phyloP scores from a whole-genome alignment of 257 asterid species.

The Nicotiana knightiana region DNA sequence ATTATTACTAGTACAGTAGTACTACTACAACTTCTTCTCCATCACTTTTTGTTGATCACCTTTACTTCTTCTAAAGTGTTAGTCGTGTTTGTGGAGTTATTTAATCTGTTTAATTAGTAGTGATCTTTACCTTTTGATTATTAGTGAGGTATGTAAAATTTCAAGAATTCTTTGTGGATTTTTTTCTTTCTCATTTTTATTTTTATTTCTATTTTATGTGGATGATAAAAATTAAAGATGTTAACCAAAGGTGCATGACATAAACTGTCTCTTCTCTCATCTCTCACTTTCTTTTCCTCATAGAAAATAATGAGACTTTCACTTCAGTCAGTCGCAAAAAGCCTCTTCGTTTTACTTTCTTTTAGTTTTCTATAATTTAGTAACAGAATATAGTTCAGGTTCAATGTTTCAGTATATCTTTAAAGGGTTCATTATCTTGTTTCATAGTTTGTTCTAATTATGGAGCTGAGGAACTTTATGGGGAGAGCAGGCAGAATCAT shows the following conservation, averaged over 20 bases:
- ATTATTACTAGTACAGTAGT: neutral
- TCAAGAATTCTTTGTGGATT: slow-evolving; percentile 26
- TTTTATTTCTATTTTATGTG: slow-evolving; percentile 3
- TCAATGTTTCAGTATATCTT: neutral
- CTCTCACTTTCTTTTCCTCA: neutral
- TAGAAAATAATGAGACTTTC: slow-evolving; percentile 22
- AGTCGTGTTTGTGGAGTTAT: slow-evolving; percentile 17
- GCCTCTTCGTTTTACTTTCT: neutral
- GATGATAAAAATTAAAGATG: neutral
- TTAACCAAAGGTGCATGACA: neutral
- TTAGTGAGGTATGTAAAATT: slow-evolving; percentile 28
- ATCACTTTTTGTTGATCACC: neutral
- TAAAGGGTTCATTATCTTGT: neutral
- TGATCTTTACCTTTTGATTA: neutral
- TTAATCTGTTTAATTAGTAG: neutral
- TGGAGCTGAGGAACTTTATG: neutral
- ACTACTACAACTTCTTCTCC: neutral
- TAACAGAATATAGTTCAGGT: neutral
- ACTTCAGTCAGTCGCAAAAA: slow-evolving; percentile 17
- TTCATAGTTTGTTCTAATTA: neutral
- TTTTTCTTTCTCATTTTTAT: neutral
- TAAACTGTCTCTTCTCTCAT: neutral
- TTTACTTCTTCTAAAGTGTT: slow-evolving; percentile 14
- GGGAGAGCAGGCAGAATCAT: neutral
- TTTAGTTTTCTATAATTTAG: neutral